Evolutionary conservation across 306 rosid genomes (phyloP).

Genomic region (Canavalia gladiata): DNA sequence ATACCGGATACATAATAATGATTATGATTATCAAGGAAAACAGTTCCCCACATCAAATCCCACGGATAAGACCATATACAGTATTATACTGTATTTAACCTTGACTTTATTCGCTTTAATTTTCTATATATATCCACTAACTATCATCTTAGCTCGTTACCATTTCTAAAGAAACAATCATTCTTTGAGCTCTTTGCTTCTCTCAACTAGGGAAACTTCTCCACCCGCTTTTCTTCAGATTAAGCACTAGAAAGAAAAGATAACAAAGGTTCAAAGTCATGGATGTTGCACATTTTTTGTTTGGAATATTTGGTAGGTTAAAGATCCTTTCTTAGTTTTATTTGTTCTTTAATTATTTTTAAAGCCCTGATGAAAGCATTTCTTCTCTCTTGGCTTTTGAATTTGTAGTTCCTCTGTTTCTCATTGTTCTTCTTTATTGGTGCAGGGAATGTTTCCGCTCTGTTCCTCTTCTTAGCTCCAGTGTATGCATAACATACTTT

Average conservation of each 20-base stretch:
- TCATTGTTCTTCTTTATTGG: conserved; percentile 8
- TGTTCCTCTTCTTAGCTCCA: conserved; percentile 96
- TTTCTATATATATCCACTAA: conserved; percentile 51
- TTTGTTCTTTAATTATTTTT: background rate
- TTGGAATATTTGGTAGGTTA: conserved; percentile 86
- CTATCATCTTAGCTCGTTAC: conserved; percentile 22
- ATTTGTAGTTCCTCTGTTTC: conserved; percentile 29
- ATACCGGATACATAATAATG: background rate
- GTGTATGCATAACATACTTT: conserved; percentile 55
- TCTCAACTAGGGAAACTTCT: conserved; percentile 24
- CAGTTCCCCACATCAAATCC: conserved; percentile 10
- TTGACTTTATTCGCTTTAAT: background rate
- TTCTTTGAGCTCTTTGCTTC: conserved; percentile 16
- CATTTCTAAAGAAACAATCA: conserved; percentile 42
- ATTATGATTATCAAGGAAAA: background rate
- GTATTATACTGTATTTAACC: conserved; percentile 14
- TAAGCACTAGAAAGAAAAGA: conserved; percentile 1
- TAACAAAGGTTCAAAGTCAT: conserved; percentile 49
- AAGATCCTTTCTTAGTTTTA: background rate
- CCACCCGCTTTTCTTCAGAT: conserved; percentile 4
- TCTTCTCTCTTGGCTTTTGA: background rate
- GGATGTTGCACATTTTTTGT: conserved; percentile 69
- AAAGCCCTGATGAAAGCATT: background rate
- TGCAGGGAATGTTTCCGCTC: conserved; percentile 87
- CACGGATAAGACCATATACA: conserved; percentile 33